Evolutionary conservation across 1,139 yeast species (phyloP), one percentile per base, ranked within the genome.

Genomic region (Casaregolazyma lundiana): DNA sequence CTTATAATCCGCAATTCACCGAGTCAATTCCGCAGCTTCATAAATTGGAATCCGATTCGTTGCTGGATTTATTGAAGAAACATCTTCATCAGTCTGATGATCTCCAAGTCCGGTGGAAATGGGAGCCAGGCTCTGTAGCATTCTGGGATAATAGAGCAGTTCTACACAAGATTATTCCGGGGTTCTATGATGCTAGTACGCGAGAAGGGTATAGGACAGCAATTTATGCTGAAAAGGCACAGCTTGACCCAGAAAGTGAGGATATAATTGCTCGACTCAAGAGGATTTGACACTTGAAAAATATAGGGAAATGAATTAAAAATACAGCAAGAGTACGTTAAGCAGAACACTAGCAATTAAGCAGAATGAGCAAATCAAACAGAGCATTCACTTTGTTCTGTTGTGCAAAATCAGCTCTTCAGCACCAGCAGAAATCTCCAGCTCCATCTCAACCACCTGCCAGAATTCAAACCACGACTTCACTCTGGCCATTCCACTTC

Each of bases 161-260:
- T 6, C n/a, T 34, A n/a, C 40, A 41, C 39, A 24, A 43, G 30
- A 16, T 24, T 11, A 43, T 43, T 26, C 42, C 42, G 26, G 43
- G 43, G 15, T 38, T 7, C 29, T 37, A 43, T 11, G 46, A 43
- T 16, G n/a, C 11, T 13, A 11, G 15, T 11, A 15, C 13, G 15
- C 36, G 42, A 11, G 36, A 44, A 34, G 47, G 47, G 2, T 16
- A 17, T 22, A 34, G 47, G 3, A 44, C 38, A 13, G 47, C 47
- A 11, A 20, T 44, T 3, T 44, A 11, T 9, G 35, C 39, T 11
- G 26, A 38, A 3, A 16, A 38, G 11, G 44, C 44, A 13, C 34
- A n/a, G 24, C 40, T 40, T 40, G 47, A 44, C 19, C 37, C 44
- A 8, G 42, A 44, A 13, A 44, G 47, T 29, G 47, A 44, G 37